Conservation (phyloP, 805 yeast genomes). For the Clavispora vitiphila region DNA sequence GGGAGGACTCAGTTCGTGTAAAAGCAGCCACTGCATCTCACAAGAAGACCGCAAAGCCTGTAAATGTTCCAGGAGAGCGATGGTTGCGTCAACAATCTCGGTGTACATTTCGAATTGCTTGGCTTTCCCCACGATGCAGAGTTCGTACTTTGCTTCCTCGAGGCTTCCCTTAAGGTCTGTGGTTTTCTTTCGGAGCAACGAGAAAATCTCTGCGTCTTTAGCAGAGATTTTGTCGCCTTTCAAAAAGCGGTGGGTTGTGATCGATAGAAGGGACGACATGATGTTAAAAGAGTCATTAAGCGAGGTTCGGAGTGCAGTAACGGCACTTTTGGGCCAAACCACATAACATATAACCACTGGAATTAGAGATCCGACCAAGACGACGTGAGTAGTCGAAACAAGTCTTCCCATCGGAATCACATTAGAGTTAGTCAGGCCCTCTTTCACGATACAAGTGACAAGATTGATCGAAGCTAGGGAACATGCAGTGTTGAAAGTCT, state of each 20-base stretch:
- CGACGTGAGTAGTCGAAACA: constrained; percentile 51
- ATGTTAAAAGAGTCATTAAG: constrained; percentile 49
- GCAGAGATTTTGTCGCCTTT: constrained; percentile 42
- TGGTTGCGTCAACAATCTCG: constrained; percentile 47
- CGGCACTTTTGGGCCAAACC: constrained; percentile 61
- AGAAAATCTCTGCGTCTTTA: constrained; percentile 33
- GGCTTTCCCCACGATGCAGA: constrained; percentile 50
- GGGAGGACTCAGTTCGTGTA: constrained; percentile 25
- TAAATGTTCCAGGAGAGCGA: constrained; percentile 49
- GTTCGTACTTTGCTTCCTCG: constrained; percentile 61
- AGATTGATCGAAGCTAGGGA: constrained; percentile 68
- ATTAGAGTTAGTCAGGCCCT: constrained; percentile 60
- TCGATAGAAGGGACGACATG: constrained; percentile 46
- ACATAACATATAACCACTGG: constrained; percentile 58
- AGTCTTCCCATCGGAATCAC: constrained; percentile 52
- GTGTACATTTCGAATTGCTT: constrained; percentile 43
- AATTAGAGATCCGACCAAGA: constrained; percentile 53
- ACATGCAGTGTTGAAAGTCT: constrained; percentile 77
- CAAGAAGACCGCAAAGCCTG: constrained; percentile 67
- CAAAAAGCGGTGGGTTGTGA: constrained; percentile 45
- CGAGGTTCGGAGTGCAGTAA: constrained; percentile 35
- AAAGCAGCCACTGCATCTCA: constrained; percentile 57
- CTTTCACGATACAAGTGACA: constrained; percentile 67
- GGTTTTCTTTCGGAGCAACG: constrained; percentile 37
- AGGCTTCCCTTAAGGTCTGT: constrained; percentile 35